Conservation (phyloP, 192 early-diverging fungal species). For the Paraglomus brasilianum region DNA sequence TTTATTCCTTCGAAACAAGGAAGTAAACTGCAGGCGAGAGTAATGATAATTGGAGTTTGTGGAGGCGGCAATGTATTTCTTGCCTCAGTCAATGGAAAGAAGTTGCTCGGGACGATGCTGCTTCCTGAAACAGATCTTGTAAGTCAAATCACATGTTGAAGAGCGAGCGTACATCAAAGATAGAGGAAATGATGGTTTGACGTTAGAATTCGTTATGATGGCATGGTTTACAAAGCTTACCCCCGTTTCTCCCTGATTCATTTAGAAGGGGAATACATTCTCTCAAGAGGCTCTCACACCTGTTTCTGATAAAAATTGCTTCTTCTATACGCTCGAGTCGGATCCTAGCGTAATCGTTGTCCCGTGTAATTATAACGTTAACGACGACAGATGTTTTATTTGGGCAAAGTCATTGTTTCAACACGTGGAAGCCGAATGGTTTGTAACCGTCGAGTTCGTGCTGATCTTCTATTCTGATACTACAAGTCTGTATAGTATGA, state of each 20-base stretch:
- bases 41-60: conserved; percentile 5
- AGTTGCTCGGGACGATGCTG: not conserved
- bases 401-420: not conserved
- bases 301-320: not conserved
- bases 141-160: not conserved
- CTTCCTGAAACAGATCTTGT: conserved; percentile 2
- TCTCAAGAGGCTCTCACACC: not conserved
- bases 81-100: not conserved
- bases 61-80: conserved; percentile 7
- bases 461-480: not conserved
- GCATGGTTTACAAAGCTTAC: too few relatives aligned
- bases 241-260: too few relatives aligned
- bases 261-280: not conserved
- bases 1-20: not conserved
- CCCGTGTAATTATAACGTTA: conserved; percentile 8
- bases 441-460: too few relatives aligned
- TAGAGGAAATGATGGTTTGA: not conserved
- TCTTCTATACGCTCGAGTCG: conserved; percentile 1
- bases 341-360: not conserved
- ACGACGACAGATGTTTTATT: conserved; percentile 6
- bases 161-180: not conserved
- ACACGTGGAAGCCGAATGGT: conserved; percentile 4
- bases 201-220: too few relatives aligned
- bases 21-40: not conserved
- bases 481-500: not conserved